Evolutionary conservation across 2,329 filamentous ascomycete species (phyloP).

Genomic region (Diplocarpon mali): DNA sequence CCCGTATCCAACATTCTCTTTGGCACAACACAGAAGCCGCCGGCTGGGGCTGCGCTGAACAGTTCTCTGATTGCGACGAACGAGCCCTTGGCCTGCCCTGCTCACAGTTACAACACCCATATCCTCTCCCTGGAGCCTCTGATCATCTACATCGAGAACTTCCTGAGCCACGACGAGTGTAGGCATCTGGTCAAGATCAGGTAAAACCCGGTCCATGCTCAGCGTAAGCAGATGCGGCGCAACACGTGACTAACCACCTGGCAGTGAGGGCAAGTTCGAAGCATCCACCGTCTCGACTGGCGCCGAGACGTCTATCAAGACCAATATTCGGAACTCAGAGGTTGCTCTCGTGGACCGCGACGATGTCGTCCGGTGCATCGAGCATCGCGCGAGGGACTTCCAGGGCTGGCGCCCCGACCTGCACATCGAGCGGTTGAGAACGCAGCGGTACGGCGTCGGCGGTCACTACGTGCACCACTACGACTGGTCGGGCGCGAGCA

Average conservation of each 20-base stretch:
- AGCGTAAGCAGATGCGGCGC: not conserved
- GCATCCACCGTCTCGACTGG: slow-evolving; percentile 44
- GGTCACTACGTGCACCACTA: slow-evolving; percentile 50
- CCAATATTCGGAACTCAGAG: slow-evolving; percentile 40
- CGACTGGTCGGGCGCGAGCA: slow-evolving; percentile 40
- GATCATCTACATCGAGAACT: slow-evolving; percentile 47
- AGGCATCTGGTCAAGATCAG: slow-evolving; percentile 41
- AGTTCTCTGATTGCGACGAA: slow-evolving; percentile 24
- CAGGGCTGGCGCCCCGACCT: slow-evolving; percentile 48
- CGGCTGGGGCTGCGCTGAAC: slow-evolving; percentile 15
- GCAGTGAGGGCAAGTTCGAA: slow-evolving; percentile 37
- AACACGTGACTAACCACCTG: slow-evolving; percentile 7
- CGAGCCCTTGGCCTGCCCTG: slow-evolving; percentile 20
- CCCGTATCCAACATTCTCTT: slow-evolving; percentile 21
- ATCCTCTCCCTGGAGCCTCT: slow-evolving; percentile 42
- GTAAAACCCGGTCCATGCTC: slow-evolving; percentile 26
- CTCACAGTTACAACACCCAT: slow-evolving; percentile 29
- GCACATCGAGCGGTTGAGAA: slow-evolving; percentile 50
- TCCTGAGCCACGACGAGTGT: slow-evolving; percentile 37
- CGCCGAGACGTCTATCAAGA: slow-evolving; percentile 35
- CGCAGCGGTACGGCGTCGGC: slow-evolving; percentile 47
- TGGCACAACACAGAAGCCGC: slow-evolving; percentile 6
- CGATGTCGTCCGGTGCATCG: slow-evolving; percentile 43
- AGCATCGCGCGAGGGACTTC: slow-evolving; percentile 44
- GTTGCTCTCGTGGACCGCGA: slow-evolving; percentile 36